Evolutionary conservation across 805 yeast genomes (phyloP), one percentile per base, ranked within the genome.

Genomic region (Deakozyma indianensis): DNA sequence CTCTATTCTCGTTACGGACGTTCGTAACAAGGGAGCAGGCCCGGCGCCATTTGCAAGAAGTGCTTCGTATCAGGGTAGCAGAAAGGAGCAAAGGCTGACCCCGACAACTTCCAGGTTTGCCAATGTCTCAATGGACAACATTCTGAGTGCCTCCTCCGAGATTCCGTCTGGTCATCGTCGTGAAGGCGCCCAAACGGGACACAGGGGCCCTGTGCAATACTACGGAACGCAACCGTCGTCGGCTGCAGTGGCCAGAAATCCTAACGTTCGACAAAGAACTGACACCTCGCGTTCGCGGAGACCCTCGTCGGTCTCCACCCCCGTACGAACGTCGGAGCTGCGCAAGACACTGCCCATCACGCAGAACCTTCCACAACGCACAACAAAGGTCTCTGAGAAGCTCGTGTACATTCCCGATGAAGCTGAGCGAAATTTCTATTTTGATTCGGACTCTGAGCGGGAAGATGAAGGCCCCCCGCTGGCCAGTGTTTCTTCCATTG

Each of bases 1-100:
- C 9, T 84, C 95, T 1, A 88, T 88, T 56, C 70, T 88, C 47
- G 97, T 88, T 32, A 90, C 97, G 0, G 97, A 88, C 64, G 77
- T 84, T 2, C 69, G 97, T 49, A 71, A 77, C 45, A 66, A 66
- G 48, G 69, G 69, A 50, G 48, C 50, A 41, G 46, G 51, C 21
- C 50, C 65, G 22, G 64, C 68, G 4, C 66, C 65, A 18, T 62
- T 49, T 60, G 74, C 84, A 78, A 70, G 92, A 16, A 57, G 67
- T 20, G 58, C 61, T 41, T 59, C 57, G 43, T 50, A 59, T 27
- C 48, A 60, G 15, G 23, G 38, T 23, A 9, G 38, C 11, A 7
- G 18, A n/a, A n/a, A 32, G 23, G 23, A 40, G 22, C 14, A 3
- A 9, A 15, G 28, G 18, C 24, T 23, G 47, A 24, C 46, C 3